Base-by-base conservation (phyloP, 331 rosid species). In the Dryas integrifolia region DNA sequence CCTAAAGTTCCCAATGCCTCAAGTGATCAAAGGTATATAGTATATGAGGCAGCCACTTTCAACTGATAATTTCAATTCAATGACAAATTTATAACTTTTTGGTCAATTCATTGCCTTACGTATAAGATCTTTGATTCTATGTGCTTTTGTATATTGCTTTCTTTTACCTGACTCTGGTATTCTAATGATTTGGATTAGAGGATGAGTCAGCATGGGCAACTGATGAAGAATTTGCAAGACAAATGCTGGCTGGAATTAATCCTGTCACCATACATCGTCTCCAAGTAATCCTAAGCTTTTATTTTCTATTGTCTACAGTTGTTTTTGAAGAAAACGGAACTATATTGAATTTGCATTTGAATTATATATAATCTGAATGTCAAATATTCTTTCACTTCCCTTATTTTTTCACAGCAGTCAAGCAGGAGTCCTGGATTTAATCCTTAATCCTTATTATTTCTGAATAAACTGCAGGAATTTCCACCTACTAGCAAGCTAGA, bases 181-280 rank as follows among this genome's bases (percentile, higher is more conserved):
- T 58, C 13, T 67, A 4, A 40, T 61, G 51, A 26, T 67, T 64
- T 49, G 55, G 65, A 74, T 35, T 30, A 84, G 88, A 67, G 67
- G 67, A 72, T 43, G 67, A 57, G 39, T 60, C 53, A 24, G 83
- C 83, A 16, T 84, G 88, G 88, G 78, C 60, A 3, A 78, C 80
- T 0, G 88, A 84, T 5, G 88, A 81, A 46, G 85, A 84, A 60
- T 84, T 84, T 69, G 81, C 79, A 4, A 78, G 85, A 78, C 85
- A 81, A 75, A 81, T 84, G 83, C 72, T 84, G 64, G 85, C 88
- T 6, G 88, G 88, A 56, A 60, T 75, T 8, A 74, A 84, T 35
- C 88, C 88, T 1, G 70, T 81, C 46, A 5, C 66, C 67, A 84
- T 84, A 30, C n/a, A 24, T 35, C 75, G 85, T 66, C 83, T 84